Conservation (phyloP, 257 asterid species). For the Solanum corneliomulleri region DNA sequence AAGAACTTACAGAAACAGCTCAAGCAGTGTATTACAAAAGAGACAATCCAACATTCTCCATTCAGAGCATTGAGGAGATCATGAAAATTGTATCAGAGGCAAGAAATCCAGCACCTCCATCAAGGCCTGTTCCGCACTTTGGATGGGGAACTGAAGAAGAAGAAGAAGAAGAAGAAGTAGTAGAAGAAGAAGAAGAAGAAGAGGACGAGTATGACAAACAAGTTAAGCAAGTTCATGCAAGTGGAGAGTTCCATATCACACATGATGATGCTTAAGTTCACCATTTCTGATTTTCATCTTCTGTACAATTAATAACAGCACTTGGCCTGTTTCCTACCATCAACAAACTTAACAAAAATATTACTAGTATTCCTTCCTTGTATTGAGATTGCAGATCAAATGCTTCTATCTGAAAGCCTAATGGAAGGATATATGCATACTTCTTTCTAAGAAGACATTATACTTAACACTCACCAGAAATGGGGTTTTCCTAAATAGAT, state of each 20-base stretch:
- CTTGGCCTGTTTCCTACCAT: not conserved
- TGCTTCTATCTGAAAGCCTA: not conserved
- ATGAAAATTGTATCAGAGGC: constrained; percentile 70
- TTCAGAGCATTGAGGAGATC: constrained; percentile 53
- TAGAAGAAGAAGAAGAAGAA: not conserved
- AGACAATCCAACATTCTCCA: constrained; percentile 46
- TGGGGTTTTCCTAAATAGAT: not conserved
- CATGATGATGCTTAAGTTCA: not conserved
- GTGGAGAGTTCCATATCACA: constrained; percentile 49
- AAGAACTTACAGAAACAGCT: constrained; percentile 40
- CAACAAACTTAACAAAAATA: not conserved
- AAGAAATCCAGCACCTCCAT: constrained; percentile 28
- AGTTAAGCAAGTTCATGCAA: constrained; percentile 59
- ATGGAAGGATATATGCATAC: not conserved
- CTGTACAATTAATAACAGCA: not conserved
- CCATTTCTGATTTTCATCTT: not conserved
- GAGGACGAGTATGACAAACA: constrained; percentile 68
- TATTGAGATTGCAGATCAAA: not conserved
- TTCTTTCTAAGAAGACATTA: not conserved
- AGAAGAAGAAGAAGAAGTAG: constrained; percentile 14
- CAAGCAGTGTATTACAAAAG: constrained; percentile 47
- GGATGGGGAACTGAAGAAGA: constrained; percentile 49
- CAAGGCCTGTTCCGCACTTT: constrained; percentile 25
- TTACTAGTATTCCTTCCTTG: not conserved
- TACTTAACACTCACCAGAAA: not conserved